Conservation (phyloP, 495 filamentous ascomycete species). For the Tuber indicum region DNA sequence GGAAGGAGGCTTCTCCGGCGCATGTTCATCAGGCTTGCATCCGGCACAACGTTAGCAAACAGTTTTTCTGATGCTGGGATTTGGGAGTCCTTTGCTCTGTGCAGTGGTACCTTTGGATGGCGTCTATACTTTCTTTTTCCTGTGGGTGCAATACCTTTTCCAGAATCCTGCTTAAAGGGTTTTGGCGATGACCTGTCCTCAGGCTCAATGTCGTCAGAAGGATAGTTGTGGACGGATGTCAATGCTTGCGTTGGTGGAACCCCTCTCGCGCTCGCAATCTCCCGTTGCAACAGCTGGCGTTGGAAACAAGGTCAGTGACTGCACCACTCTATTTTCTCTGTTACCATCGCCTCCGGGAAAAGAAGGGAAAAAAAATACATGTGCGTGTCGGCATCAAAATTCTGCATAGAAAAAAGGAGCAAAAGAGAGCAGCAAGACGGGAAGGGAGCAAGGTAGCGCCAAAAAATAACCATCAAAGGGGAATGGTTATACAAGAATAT, state of each 20-base stretch:
- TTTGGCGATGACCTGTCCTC: constrained; percentile 39
- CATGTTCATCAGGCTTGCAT: constrained; percentile 62
- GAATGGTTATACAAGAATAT: constrained; percentile 8
- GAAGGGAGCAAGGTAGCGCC: constrained; percentile 13
- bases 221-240: constrained; percentile 23
- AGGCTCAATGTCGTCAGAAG: constrained; percentile 35
- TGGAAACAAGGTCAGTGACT: constrained; percentile 22
- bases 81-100: background rate
- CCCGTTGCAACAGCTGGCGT: constrained; percentile 46
- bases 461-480: constrained; percentile 3
- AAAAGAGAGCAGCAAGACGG: constrained; percentile 10
- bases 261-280: constrained; percentile 55
- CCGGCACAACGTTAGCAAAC: constrained; percentile 22
- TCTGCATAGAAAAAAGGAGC: constrained; percentile 7
- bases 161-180: constrained; percentile 29
- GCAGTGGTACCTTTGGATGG: constrained; percentile 60
- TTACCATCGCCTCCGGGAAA: background rate
- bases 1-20: constrained; percentile 67
- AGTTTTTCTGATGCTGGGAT: background rate
- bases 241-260: constrained; percentile 44
- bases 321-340: background rate
- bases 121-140: constrained; percentile 69
- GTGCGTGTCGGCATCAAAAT: background rate
- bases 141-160: constrained; percentile 39
- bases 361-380: background rate